Percentiles rank a stretch among this genome's conserved stretches.
phyloP scores from a whole-genome alignment of 1,284 basidiomycete species.

The Wallemia ichthyophaga region DNA sequence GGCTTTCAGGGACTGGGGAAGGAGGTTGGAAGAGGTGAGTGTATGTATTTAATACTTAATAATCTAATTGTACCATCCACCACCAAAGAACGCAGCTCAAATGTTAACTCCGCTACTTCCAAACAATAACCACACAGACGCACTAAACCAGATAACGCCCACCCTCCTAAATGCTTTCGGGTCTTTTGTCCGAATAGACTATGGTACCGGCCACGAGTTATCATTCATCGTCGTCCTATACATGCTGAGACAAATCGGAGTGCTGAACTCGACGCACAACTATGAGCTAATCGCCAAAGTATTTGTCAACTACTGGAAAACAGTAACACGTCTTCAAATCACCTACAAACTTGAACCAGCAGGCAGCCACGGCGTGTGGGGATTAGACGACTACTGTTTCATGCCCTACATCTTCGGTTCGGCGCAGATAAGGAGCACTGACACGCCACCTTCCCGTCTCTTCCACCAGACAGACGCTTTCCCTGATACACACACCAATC shows the following conservation, averaged over 20 bases:
- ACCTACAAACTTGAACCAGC: slow-evolving; percentile 79
- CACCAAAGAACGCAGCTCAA: slow-evolving; percentile 2
- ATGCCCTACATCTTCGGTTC: slow-evolving; percentile 76
- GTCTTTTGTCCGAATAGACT: slow-evolving; percentile 71
- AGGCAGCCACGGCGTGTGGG: slow-evolving; percentile 94
- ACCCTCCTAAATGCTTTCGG: slow-evolving; percentile 68
- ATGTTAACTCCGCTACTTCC: slow-evolving; percentile 2
- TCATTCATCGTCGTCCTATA: slow-evolving; percentile 55
- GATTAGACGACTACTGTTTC: slow-evolving; percentile 77
- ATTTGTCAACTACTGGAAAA: slow-evolving; percentile 42
- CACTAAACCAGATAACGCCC: slow-evolving; percentile 31
- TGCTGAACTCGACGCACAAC: slow-evolving; percentile 7
- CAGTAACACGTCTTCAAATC: slow-evolving; percentile 65
- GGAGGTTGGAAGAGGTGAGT: slow-evolving; percentile 40
- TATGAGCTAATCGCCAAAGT: slow-evolving; percentile 13
- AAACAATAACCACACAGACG: slow-evolving; percentile 18
- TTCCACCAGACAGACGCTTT: slow-evolving; percentile 9
- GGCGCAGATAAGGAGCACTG: slow-evolving; percentile 35
- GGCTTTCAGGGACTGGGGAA: slow-evolving; percentile 65
- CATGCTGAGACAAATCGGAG: slow-evolving; percentile 24
- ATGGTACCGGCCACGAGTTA: slow-evolving; percentile 84
- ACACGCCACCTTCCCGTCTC: slow-evolving; percentile 1
- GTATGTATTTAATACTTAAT: background rate
- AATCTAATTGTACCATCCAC: background rate
- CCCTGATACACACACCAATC: slow-evolving; percentile 24